Base-by-base conservation (phyloP, 352 stramenopile species). In the Thraustotheca clavata region DNA sequence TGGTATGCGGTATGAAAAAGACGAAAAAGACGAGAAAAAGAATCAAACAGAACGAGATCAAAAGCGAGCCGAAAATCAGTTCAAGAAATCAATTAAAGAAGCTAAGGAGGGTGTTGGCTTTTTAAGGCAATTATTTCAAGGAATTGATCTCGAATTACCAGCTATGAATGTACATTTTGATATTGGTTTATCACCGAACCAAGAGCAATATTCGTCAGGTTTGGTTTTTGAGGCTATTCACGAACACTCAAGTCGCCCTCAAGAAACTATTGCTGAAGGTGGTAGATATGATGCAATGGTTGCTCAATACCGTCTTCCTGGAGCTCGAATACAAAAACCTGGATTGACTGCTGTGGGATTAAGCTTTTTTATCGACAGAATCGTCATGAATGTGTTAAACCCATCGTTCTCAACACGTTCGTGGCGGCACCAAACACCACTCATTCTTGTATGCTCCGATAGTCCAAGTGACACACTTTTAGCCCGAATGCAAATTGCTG, bases 191-290 rank as follows among this genome's bases (percentile, higher is more conserved):
- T 90, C 79, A 40, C 83, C 79, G 29, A 77, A 83, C 2, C 86
- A 82, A 3, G 83, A 92, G 49, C 72, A 82, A 11, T 94, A 89
- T 46, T 77, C 79, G 1, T 89, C 80, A 14, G 86, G 83, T 0
- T 89, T 94, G 46, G 79, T 94, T 33, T 94, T 94, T 67, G 82
- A 93, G 61, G 83, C 84, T 2, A 81, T 91, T 27, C 76, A 91
- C 41, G 16, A 71, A 75, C 14, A 70, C 74, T 2, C 62, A 67
- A 4, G 71, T 69, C 6, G 88, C 60, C 5, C 73, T 75, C 11
- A 81, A 71, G 12, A 88, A 49, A 83, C 88, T 31, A 88, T 93
- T 27, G 86, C 86, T 0, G 83, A 94, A 63, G 86, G 83, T 48
- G 86, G 86, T 27, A 81, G 86, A 1, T 94, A 93, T 49, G 85